Conservation (phyloP, 139 green algal genomes). For the Spirogloea muscicola region DNA sequence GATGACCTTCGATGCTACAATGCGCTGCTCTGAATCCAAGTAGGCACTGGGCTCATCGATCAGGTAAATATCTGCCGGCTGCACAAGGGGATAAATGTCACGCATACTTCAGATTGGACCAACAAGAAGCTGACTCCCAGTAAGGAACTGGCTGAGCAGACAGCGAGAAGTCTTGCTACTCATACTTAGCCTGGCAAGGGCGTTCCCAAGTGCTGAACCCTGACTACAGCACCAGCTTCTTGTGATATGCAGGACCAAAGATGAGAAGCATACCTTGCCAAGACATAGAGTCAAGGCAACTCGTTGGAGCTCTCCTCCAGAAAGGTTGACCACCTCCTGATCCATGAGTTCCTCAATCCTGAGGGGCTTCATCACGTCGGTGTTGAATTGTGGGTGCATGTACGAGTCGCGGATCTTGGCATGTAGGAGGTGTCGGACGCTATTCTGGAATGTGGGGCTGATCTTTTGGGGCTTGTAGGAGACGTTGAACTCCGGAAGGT, state of each 20-base stretch:
- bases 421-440: conserved; percentile 87
- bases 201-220: too few relatives aligned
- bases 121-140: too few relatives aligned
- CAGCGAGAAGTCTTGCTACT: too few relatives aligned
- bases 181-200: too few relatives aligned
- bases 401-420: conserved; percentile 87
- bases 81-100: too few relatives aligned
- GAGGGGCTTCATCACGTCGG: conserved; percentile 52
- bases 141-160: too few relatives aligned
- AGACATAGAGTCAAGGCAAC: conserved; percentile 92
- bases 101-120: too few relatives aligned
- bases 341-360: conserved; percentile 90
- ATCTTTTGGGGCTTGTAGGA: conserved; percentile 99
- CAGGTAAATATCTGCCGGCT: conserved; percentile 94
- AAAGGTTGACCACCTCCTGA: conserved; percentile 93
- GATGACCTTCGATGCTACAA: conserved; percentile 89
- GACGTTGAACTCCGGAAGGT: conserved; percentile 83
- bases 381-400: conserved; percentile 80
- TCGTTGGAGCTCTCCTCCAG: conserved; percentile 74
- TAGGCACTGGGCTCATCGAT: conserved; percentile 98
- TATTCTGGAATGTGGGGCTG: conserved; percentile 91
- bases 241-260: too few relatives aligned
- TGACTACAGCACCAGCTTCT: too few relatives aligned
- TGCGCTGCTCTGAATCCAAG: conserved; percentile 97
- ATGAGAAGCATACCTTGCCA: conserved; percentile 64